Conservation (phyloP, 2,329 filamentous ascomycete species). For the Xylaria sp. region DNA sequence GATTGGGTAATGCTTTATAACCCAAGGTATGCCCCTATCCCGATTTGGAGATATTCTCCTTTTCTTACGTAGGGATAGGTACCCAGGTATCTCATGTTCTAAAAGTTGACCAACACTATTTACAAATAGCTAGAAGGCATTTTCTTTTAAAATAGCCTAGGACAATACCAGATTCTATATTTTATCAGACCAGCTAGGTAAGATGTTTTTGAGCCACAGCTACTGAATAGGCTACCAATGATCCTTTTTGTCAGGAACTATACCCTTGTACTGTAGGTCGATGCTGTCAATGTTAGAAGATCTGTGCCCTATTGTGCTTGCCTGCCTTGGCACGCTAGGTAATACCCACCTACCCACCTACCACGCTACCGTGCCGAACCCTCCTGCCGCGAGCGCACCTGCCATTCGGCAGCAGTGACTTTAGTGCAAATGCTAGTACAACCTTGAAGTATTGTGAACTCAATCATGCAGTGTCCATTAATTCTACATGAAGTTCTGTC, state of each 20-base stretch:
- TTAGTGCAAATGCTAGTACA: not conserved
- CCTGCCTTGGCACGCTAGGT: not conserved
- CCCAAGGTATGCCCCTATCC: constrained; percentile 1
- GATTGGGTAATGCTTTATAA: not conserved
- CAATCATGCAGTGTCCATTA: not conserved
- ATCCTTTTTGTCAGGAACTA: not conserved
- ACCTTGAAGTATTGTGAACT: not conserved
- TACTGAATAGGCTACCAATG: too few relatives aligned
- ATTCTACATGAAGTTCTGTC: not conserved
- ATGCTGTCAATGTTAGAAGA: not conserved
- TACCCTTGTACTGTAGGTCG: not conserved
- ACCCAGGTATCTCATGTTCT: too few relatives aligned
- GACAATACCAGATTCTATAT: too few relatives aligned
- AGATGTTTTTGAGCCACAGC: too few relatives aligned
- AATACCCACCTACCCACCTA: not conserved
- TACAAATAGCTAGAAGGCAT: not conserved
- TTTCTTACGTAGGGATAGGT: not conserved
- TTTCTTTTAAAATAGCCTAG: not conserved
- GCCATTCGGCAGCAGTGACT: constrained; percentile 13
- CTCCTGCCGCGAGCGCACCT: not conserved
- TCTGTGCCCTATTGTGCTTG: not conserved
- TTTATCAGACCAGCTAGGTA: too few relatives aligned
- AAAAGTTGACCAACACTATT: too few relatives aligned
- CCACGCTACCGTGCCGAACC: not conserved
- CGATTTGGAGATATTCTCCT: not conserved